Conservation (phyloP, 2,329 filamentous ascomycete species). For the Sarocladium strictum region DNA sequence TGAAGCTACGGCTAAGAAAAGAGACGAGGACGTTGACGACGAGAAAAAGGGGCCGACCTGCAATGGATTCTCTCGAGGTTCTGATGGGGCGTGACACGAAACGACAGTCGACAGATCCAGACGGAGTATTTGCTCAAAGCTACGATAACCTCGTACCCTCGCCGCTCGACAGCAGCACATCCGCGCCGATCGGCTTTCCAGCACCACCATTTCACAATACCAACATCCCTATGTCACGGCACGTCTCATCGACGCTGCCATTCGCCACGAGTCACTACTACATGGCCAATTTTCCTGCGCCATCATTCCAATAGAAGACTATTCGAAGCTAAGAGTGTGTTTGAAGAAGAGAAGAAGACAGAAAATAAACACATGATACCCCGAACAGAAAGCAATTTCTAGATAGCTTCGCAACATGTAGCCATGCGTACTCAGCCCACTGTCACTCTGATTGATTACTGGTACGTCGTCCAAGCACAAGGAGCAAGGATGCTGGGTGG, state of each 20-base stretch:
- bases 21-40: conserved; percentile 60
- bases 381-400: conserved; percentile 7
- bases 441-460: too few relatives aligned
- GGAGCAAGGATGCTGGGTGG: too few relatives aligned
- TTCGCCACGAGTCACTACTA: conserved; percentile 5
- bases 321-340: not conserved
- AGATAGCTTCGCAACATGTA: not conserved
- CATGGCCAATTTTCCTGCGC: conserved; percentile 9
- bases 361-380: conserved; percentile 7
- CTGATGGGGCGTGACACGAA: conserved; percentile 16
- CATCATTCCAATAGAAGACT: conserved; percentile 8
- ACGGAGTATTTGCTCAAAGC: conserved; percentile 8
- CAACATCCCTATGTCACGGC: conserved; percentile 11
- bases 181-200: conserved; percentile 8
- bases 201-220: conserved; percentile 11
- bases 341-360: not conserved
- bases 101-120: conserved; percentile 16
- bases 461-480: too few relatives aligned
- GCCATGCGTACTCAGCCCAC: not conserved
- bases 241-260: conserved; percentile 5
- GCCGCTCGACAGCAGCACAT: conserved; percentile 10
- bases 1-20: conserved; percentile 75
- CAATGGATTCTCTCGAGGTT: conserved; percentile 14
- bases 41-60: conserved; percentile 35
- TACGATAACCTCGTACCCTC: conserved; percentile 11